Conservation (phyloP, 2,329 filamentous ascomycete genomes). For the Epichloe coenophiala region DNA sequence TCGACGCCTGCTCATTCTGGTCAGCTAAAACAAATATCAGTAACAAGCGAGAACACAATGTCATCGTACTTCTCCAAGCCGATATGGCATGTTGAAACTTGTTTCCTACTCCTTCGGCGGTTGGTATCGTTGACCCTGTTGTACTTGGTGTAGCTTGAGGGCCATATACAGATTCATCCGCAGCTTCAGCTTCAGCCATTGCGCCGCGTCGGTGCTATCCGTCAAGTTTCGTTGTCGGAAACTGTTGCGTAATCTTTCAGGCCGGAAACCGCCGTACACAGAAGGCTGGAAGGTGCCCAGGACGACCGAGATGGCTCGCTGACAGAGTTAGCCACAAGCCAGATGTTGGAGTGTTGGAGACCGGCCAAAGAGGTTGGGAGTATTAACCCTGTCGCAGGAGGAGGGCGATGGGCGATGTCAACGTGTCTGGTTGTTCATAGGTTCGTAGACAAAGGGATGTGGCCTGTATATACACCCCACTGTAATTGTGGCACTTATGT, state of each 20-base stretch:
- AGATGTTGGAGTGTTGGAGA: background rate
- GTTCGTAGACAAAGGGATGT: background rate
- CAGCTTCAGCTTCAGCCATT: slow-evolving; percentile 22
- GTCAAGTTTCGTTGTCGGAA: background rate
- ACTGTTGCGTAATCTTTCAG: background rate
- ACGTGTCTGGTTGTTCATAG: background rate
- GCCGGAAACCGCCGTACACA: background rate
- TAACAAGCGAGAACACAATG: background rate
- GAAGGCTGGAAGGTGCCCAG: background rate
- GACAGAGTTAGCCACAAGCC: background rate
- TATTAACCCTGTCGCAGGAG: background rate
- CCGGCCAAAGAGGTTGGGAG: background rate
- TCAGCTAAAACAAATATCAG: background rate
- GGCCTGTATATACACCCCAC: too few species aligned
- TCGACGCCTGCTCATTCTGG: slow-evolving; percentile 54
- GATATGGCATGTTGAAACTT: slow-evolving; percentile 96
- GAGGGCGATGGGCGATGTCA: background rate
- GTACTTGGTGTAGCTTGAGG: slow-evolving; percentile 11
- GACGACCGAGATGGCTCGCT: background rate
- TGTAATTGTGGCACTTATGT: background rate
- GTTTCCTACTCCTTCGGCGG: slow-evolving; percentile 49
- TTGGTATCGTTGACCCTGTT: slow-evolving; percentile 14
- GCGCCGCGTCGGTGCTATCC: background rate
- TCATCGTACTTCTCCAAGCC: slow-evolving; percentile 72
- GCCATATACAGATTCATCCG: slow-evolving; percentile 18